phyloP scores from a whole-genome alignment of 176 grass and related monocot species.

The Lolium rigidum region DNA sequence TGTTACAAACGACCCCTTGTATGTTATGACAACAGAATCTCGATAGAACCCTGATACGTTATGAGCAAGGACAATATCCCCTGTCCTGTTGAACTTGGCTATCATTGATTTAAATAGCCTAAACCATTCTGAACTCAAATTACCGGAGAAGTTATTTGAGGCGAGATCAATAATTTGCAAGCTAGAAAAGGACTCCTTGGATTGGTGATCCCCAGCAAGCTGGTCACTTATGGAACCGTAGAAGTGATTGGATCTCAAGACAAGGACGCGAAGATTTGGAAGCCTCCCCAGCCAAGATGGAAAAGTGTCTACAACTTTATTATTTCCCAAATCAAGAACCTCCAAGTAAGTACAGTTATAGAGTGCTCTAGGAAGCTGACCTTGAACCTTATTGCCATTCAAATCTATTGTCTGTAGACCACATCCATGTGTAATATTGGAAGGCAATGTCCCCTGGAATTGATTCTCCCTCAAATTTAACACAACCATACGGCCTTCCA shows the following conservation, averaged over 20 bases:
- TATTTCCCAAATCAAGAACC: constrained; percentile 29
- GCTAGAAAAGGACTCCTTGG: background rate
- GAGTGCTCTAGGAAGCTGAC: background rate
- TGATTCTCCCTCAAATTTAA: constrained; percentile 46
- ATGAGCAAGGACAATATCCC: rapidly evolving
- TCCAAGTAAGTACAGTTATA: background rate
- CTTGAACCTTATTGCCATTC: constrained; percentile 36
- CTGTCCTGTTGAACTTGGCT: background rate
- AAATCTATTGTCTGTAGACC: constrained; percentile 11
- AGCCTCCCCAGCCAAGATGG: constrained; percentile 18
- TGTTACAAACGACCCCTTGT: background rate
- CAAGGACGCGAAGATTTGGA: background rate
- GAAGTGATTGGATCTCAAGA: constrained; percentile 36
- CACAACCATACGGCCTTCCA: rapidly evolving
- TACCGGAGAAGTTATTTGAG: constrained; percentile 18
- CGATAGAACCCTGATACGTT: background rate
- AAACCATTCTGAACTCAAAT: constrained; percentile 13
- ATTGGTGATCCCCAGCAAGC: too few species aligned
- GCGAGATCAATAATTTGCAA: constrained; percentile 45
- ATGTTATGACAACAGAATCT: background rate
- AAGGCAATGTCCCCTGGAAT: constrained; percentile 14
- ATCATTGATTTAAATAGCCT: background rate
- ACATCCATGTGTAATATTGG: background rate
- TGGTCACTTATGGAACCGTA: constrained; percentile 2
- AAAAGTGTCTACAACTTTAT: background rate